Evolutionary conservation across 495 filamentous ascomycete genomes (phyloP).

Genomic region (Aspergillus funiculosus): DNA sequence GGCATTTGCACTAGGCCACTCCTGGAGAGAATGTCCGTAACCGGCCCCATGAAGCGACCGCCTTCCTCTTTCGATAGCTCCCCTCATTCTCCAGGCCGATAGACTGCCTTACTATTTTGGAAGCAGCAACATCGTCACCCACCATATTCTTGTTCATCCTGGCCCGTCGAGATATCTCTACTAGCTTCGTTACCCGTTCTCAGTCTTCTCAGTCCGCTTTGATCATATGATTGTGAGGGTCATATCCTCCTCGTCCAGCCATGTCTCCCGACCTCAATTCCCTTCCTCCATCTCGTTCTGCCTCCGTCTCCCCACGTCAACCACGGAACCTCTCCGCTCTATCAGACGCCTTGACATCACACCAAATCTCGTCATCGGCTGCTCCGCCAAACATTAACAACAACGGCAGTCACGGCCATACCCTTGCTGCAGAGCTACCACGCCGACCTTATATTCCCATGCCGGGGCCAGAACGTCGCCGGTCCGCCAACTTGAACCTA

Average conservation of each 20-base stretch:
- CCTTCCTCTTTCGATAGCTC: slow-evolving; percentile 5
- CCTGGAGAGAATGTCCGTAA: not conserved
- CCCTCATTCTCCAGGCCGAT: not conserved
- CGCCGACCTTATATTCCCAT: slow-evolving; percentile 47
- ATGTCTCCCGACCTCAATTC: slow-evolving; percentile 75
- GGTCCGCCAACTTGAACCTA: slow-evolving; percentile 67
- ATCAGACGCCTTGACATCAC: slow-evolving; percentile 11
- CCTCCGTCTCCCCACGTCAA: slow-evolving; percentile 35
- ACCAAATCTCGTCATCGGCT: slow-evolving; percentile 11
- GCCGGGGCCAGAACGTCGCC: slow-evolving; percentile 42
- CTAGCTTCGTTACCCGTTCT: not conserved
- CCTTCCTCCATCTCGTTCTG: slow-evolving; percentile 58
- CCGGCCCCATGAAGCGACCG: not conserved
- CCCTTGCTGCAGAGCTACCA: slow-evolving; percentile 30
- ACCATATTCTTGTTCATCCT: not conserved
- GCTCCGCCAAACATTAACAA: slow-evolving; percentile 17
- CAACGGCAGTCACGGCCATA: slow-evolving; percentile 1
- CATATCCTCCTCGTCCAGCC: not conserved
- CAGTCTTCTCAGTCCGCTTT: not conserved
- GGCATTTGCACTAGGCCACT: not conserved
- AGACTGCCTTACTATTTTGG: not conserved
- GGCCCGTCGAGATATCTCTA: not conserved
- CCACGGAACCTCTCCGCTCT: slow-evolving; percentile 27
- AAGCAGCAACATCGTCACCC: not conserved
- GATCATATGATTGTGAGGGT: not conserved